Evolutionary conservation across 2,329 filamentous ascomycete species (phyloP), one percentile per base, ranked within the genome.

Genomic region (Talaromyces sp.): DNA sequence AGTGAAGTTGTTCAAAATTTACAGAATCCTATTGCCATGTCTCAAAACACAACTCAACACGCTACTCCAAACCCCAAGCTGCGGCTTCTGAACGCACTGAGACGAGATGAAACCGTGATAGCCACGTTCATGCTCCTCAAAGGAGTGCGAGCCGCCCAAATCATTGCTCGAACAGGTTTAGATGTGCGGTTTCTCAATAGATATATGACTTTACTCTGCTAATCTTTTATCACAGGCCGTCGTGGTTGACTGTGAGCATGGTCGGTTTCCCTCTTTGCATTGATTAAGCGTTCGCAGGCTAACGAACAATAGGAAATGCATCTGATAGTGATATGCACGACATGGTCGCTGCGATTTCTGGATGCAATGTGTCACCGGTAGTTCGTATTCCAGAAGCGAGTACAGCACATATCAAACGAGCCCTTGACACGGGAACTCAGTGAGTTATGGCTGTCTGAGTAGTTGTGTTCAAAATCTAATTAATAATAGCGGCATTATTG

Each of bases 401-500:
- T 10, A 58, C 22, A n/a, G 42, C 56, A 47, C 9, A 49, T 25
- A 52, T 58, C 27, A 58, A 58, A 13, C 56, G 56, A 58, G 56
- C 42, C 10, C 56, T 58, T 15, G 56, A 58, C 27, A 58, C 39
- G 17, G 56, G 56, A 51, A 58, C 56, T 4, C 56, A 58, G 56
- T 58, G 25, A 52, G 56, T 51, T 17, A 22, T 13, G 3, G 4
- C 25, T 1, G 83, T 91, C 10, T 78, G 15, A 27, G 25, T 15
- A 3, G 15, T 53, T 53, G 1, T 30, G 11, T 53, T 53, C 17
- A 30, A 13, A 33, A 3, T 22, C 15, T 36, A 17, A 36, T 4
- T 36, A 15, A 36, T 36, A 36, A 88, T 71, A 83, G 85, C 28
- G 84, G 84, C 81, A 85, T 68, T 36, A 63, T 67, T 53, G 67